Percentiles rank a stretch among this genome's conserved stretches.
Evolutionary conservation across 2,329 filamentous ascomycete species (phyloP).

Genomic region (Aspergillus ustus): DNA sequence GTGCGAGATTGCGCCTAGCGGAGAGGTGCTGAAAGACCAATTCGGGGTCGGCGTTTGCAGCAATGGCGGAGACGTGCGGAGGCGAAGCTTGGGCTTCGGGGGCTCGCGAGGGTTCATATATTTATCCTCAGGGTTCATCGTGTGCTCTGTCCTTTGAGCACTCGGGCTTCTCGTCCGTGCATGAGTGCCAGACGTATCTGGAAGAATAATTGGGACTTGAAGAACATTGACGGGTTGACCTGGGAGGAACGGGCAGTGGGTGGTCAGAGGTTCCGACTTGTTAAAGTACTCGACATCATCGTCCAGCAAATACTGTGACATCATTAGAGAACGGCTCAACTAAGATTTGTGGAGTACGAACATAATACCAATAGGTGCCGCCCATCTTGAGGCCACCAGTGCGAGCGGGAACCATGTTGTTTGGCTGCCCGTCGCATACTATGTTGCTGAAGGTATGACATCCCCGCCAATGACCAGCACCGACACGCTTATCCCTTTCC

Average conservation of each 20-base stretch:
- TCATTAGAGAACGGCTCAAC: slow-evolving; percentile 29
- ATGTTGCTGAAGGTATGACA: slow-evolving; percentile 87
- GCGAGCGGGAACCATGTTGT: slow-evolving; percentile 59
- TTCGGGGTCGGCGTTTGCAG: slow-evolving; percentile 30
- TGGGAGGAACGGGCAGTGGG: slow-evolving; percentile 80
- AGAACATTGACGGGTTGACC: slow-evolving; percentile 87
- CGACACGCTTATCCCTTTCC: slow-evolving; percentile 76
- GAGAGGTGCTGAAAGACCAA: slow-evolving; percentile 34
- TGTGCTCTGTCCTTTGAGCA: slow-evolving; percentile 65
- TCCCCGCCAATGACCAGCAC: slow-evolving; percentile 79
- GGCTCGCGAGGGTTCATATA: slow-evolving; percentile 71
- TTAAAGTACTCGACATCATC: slow-evolving; percentile 78
- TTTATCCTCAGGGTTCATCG: slow-evolving; percentile 78
- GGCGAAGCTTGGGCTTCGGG: slow-evolving; percentile 52
- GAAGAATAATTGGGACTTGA: slow-evolving; percentile 73
- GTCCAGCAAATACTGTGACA: slow-evolving; percentile 76
- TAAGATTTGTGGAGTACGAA: slow-evolving; percentile 53
- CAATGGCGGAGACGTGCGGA: slow-evolving; percentile 51
- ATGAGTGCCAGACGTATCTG: slow-evolving; percentile 48
- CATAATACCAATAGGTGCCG: slow-evolving; percentile 93
- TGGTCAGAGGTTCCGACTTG: slow-evolving; percentile 72
- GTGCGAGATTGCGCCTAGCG: slow-evolving; percentile 31
- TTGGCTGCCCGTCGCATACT: slow-evolving; percentile 73
- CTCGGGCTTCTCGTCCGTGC: slow-evolving; percentile 70
- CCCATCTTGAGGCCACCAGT: slow-evolving; percentile 89